Base-by-base conservation (phyloP, 1,284 basidiomycete genomes). In the Trametes hirsuta region DNA sequence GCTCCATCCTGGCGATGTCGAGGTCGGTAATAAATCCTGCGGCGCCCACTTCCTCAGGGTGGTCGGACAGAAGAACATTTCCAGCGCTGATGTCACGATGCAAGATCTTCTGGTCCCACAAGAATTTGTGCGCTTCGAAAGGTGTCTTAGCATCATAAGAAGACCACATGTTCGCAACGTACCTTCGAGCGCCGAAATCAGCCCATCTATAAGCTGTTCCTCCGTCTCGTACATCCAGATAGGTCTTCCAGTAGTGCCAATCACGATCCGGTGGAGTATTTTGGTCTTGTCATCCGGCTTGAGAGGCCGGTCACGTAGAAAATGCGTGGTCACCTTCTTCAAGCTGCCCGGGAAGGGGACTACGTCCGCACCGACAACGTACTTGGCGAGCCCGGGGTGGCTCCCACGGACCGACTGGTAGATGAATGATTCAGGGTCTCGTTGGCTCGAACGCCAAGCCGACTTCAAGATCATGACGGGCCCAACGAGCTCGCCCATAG, bases 1-100 rank as follows among this genome's bases (percentile, higher is more conserved):
- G 24, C 40, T 35, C 36, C 25, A 48, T 35, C 10, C 40, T 30
- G 4, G 53, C 53, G 39, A 37, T 24, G 15, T 55, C 53, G 30
- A 55, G 25, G 18, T 55, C 53, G 10, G 47, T 55, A 24, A 55
- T 25, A 22, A 55, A 55, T 12, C 53, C 53, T 12, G 41, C 37
- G 11, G 46, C 10, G n/a, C 37, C 25, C 9, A 22, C 30, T 39
- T 12, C 24, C 10, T 5, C 22, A 18, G 41, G 46, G 6, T 54
- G 24, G 8, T 39, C 36, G 12, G 45, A 36, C 14, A 54, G 53
- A 2, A 54, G 37, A n/a, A 64, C 44, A 39, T 63, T 63, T 2
- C 62, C 62, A 4, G 52, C 52, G 35, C 58, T 63, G 47, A 64
- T 41, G 52, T 64, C 59, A 10, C 63, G 53, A 48, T 64, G 63